phyloP scores from a whole-genome alignment of 2,329 filamentous ascomycete genomes.

The Fusarium palustre region DNA sequence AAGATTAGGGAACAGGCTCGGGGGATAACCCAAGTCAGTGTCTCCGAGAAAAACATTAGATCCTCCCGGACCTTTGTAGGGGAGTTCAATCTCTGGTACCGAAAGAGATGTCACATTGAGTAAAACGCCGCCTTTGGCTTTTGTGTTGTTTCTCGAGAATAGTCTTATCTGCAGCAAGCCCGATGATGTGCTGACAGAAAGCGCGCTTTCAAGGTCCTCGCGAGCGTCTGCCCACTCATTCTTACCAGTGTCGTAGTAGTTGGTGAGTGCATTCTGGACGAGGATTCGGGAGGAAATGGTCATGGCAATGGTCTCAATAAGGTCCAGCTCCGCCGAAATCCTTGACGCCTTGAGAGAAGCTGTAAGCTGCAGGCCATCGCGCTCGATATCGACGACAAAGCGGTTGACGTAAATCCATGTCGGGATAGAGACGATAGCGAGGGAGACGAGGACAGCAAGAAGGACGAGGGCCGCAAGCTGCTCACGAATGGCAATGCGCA shows the following conservation, averaged over 20 bases:
- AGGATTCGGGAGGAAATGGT: conserved; percentile 77
- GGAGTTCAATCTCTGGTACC: conserved; percentile 67
- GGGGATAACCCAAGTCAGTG: conserved; percentile 73
- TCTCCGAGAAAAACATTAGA: conserved; percentile 71
- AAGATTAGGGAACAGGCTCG: conserved; percentile 81
- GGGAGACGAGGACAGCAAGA: conserved; percentile 76
- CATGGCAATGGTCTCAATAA: conserved; percentile 80
- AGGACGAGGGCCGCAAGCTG: conserved; percentile 87
- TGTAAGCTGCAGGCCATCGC: conserved; percentile 76
- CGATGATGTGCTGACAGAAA: conserved; percentile 69
- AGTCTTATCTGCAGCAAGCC: conserved; percentile 78
- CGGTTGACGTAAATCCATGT: conserved; percentile 71
- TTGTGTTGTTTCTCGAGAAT: conserved; percentile 75
- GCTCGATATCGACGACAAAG: conserved; percentile 64
- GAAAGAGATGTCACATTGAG: conserved; percentile 71
- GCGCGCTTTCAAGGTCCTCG: conserved; percentile 77
- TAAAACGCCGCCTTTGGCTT: conserved; percentile 63
- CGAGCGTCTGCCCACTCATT: conserved; percentile 71
- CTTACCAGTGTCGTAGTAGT: conserved; percentile 62
- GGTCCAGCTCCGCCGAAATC: conserved; percentile 79
- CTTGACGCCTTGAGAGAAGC: conserved; percentile 89
- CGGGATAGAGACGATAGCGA: conserved; percentile 83
- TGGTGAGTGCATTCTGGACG: conserved; percentile 64
- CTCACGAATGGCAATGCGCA: conserved; percentile 89
- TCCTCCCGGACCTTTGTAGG: conserved; percentile 70